Evolutionary conservation across 176 grass and related monocot genomes (phyloP).

Genomic region (Leersia perrieri): DNA sequence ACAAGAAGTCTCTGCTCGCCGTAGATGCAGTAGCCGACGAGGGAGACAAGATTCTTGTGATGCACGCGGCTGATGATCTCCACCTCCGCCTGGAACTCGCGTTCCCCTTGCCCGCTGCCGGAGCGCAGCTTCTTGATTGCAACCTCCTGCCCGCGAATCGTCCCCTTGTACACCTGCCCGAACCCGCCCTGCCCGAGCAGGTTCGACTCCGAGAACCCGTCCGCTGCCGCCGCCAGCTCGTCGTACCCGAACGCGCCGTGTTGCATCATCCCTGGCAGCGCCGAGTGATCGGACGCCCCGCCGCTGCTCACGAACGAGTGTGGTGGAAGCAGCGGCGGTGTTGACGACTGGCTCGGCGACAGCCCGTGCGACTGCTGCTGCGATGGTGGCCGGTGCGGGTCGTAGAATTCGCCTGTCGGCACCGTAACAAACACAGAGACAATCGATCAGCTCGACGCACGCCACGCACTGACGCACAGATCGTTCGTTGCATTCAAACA

Average conservation of each 20-base stretch:
- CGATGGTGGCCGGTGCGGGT: constrained; percentile 30
- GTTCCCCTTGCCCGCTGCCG: constrained; percentile 73
- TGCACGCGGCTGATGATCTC: constrained; percentile 89
- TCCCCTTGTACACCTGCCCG: constrained; percentile 75
- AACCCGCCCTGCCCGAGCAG: constrained; percentile 85
- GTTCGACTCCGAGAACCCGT: constrained; percentile 73
- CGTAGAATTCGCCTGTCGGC: constrained; percentile 35
- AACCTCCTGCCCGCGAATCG: constrained; percentile 57
- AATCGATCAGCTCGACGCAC: neutral
- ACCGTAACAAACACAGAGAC: neutral
- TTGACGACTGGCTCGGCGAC: constrained; percentile 37
- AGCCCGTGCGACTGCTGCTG: constrained; percentile 18
- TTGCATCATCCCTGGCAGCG: constrained; percentile 10
- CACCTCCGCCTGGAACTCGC: constrained; percentile 86
- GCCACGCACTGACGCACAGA: too few relatives aligned
- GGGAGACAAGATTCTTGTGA: constrained; percentile 79
- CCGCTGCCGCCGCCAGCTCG: constrained; percentile 58
- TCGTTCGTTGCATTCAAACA: neutral
- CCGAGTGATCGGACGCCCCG: constrained; percentile 11
- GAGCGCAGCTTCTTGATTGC: constrained; percentile 79
- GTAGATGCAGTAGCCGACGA: constrained; percentile 80
- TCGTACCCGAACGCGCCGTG: constrained; percentile 61
- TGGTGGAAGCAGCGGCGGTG: constrained; percentile 26
- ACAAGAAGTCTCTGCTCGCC: constrained; percentile 68
- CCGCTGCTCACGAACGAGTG: constrained; percentile 26